These are phyloP conservation scores for Cerrena zonata DNA, from an alignment of 1,284 basidiomycete species.

Conservation along the genomic window DNA sequence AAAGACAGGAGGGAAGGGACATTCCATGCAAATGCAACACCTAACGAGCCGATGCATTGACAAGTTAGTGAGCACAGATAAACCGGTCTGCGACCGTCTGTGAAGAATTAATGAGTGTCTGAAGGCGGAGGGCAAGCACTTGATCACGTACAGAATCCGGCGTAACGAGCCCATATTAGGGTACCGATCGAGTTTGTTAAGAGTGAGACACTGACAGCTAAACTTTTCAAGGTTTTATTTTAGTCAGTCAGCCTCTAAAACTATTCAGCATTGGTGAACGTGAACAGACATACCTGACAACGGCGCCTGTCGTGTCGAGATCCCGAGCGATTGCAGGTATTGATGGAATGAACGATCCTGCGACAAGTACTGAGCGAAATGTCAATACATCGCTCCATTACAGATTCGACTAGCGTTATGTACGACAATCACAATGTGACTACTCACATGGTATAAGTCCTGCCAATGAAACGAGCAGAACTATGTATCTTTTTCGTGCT, in stretches of 20 bases:
- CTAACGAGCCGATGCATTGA: conserved; percentile 52
- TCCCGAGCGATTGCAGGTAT: conserved; percentile 61
- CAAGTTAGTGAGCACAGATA: conserved; percentile 57
- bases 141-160: conserved; percentile 42
- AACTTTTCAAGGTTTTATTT: conserved; percentile 25
- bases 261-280: not conserved
- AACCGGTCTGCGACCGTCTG: conserved; percentile 57
- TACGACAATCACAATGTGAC: conserved; percentile 1
- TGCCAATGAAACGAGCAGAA: conserved; percentile 44
- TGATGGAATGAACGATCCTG: conserved; percentile 60
- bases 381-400: conserved; percentile 27
- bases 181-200: conserved; percentile 37
- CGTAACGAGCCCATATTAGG: conserved; percentile 47
- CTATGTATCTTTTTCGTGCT: conserved; percentile 40
- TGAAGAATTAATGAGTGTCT: not conserved
- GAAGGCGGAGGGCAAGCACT: not conserved
- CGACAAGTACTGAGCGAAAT: conserved; percentile 26
- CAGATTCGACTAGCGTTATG: not conserved
- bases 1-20: conserved; percentile 51
- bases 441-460: conserved; percentile 46
- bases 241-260: not conserved
- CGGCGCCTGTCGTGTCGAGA: conserved; percentile 43
- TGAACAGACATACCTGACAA: conserved; percentile 43
- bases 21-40: conserved; percentile 43
- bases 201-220: conserved; percentile 41